Percentiles rank a stretch among this genome's conserved stretches.
phyloP scores from a whole-genome alignment of 768 basidiomycete species.

The Lanmaoa rubissima region DNA sequence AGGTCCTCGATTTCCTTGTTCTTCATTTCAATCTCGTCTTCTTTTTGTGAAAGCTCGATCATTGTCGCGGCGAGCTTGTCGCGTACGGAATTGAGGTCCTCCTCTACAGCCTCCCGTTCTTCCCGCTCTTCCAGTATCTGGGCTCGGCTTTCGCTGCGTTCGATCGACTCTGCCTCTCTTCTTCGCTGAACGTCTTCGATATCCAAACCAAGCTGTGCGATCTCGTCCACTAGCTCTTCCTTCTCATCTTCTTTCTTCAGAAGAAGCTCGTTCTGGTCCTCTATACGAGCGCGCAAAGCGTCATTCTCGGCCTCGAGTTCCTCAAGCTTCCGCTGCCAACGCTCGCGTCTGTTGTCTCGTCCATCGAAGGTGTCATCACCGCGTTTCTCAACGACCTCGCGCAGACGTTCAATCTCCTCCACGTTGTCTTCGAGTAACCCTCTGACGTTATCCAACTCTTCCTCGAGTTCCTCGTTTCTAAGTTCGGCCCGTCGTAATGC shows the following conservation, averaged over 20 bases:
- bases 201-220: constrained; percentile 61
- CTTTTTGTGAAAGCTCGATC: constrained; percentile 83
- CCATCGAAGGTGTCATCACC: constrained; percentile 44
- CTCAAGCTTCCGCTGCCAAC: constrained; percentile 49
- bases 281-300: constrained; percentile 54
- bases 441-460: constrained; percentile 67
- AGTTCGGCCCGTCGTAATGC: constrained; percentile 54
- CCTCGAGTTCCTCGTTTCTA: constrained; percentile 67
- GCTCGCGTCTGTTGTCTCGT: constrained; percentile 38
- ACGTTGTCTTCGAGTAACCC: constrained; percentile 76
- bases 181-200: constrained; percentile 64
- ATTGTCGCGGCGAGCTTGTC: constrained; percentile 78
- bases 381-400: constrained; percentile 62
- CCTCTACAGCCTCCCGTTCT: constrained; percentile 76
- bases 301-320: constrained; percentile 64
- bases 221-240: constrained; percentile 65
- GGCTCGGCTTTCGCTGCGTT: constrained; percentile 72
- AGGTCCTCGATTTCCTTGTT: constrained; percentile 76
- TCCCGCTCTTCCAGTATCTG: constrained; percentile 70
- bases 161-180: constrained; percentile 59
- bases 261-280: constrained; percentile 58
- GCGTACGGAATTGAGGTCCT: constrained; percentile 66
- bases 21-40: constrained; percentile 83
- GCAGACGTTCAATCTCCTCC: constrained; percentile 76
- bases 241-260: constrained; percentile 65